A percentile compares a stretch with the other conserved stretches of the same genome.
These are phyloP conservation scores for Helianthus annuus DNA, from an alignment of 129 eudicot genomes.

Conservation along the genomic window DNA sequence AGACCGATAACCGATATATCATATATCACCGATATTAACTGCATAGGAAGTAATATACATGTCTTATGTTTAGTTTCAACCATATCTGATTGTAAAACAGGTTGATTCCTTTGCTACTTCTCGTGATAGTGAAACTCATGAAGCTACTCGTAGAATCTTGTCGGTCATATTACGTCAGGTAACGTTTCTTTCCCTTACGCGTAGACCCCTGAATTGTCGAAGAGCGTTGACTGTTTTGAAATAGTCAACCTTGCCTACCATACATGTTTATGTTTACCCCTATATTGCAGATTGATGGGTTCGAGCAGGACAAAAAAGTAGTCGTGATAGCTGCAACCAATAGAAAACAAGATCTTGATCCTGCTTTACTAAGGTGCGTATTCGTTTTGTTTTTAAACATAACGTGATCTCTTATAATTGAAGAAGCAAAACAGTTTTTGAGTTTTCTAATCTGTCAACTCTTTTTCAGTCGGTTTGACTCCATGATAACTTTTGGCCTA, in stretches of 20 bases:
- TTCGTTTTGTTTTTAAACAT: slow-evolving; percentile 9
- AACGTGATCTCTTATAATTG: not conserved
- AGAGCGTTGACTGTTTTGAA: not conserved
- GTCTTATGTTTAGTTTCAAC: slow-evolving; percentile 2
- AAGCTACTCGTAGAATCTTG: slow-evolving; percentile 91
- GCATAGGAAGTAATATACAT: not conserved
- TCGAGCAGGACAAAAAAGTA: slow-evolving; percentile 98
- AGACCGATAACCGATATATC: too few relatives aligned
- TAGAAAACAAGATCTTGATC: slow-evolving; percentile 96
- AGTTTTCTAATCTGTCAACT: slow-evolving; percentile 16
- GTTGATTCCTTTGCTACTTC: slow-evolving; percentile 94
- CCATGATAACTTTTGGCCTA: slow-evolving; percentile 82
- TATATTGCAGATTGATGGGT: slow-evolving; percentile 84
- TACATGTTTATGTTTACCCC: not conserved
- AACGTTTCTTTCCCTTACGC: slow-evolving; percentile 13
- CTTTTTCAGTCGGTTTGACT: slow-evolving; percentile 82
- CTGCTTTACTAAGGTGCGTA: slow-evolving; percentile 85
- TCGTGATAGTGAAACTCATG: slow-evolving; percentile 96
- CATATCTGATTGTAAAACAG: slow-evolving; percentile 38
- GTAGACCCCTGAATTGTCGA: not conserved
- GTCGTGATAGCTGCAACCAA: slow-evolving; percentile 98
- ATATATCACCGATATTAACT: too few relatives aligned
- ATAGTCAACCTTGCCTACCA: not conserved
- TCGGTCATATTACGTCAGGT: slow-evolving; percentile 96
- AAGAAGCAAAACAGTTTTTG: not conserved